These are phyloP conservation scores for Isoetes taiwanensis DNA, from an alignment of 75 land plant species.

Conservation along the genomic window DNA sequence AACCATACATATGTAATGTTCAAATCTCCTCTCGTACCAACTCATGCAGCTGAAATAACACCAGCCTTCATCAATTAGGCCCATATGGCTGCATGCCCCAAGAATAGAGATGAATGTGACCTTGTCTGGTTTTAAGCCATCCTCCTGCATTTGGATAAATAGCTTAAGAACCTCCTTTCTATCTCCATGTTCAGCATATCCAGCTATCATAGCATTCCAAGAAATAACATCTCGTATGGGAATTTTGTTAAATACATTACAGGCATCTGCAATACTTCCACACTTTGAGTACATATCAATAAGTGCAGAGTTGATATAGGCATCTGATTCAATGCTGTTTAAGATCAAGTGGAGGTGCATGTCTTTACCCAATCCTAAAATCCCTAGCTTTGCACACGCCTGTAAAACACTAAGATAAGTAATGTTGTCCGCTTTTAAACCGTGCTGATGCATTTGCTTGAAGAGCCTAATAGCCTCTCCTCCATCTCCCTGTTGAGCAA, in stretches of 20 bases:
- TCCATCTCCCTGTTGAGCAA: conserved; percentile 14
- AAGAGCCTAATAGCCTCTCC: conserved; percentile 17
- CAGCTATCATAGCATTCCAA: not conserved
- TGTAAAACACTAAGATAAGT: conserved; percentile 10
- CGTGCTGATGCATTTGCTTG: conserved; percentile 14
- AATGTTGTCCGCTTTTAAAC: conserved; percentile 6
- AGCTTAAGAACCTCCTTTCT: not conserved
- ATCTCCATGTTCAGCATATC: not conserved
- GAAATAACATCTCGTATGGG: not conserved
- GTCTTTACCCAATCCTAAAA: too few relatives aligned
- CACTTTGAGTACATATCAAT: not conserved
- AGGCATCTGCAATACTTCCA: not conserved
- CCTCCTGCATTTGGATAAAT: not conserved
- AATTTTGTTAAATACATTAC: not conserved
- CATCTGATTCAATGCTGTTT: too few relatives aligned
- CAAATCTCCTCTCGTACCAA: not conserved
- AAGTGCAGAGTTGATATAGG: too few relatives aligned
- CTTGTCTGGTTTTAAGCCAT: not conserved
- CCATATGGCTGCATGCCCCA: not conserved
- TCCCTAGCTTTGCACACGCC: too few relatives aligned
- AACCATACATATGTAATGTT: conserved; percentile 1
- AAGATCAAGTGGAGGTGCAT: too few relatives aligned
- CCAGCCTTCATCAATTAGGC: not conserved
- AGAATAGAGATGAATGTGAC: not conserved
- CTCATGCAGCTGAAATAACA: not conserved